Percentiles rank a stretch among this genome's conserved stretches.
Conservation (phyloP, 306 rosid species). For the Alnus rubra region DNA sequence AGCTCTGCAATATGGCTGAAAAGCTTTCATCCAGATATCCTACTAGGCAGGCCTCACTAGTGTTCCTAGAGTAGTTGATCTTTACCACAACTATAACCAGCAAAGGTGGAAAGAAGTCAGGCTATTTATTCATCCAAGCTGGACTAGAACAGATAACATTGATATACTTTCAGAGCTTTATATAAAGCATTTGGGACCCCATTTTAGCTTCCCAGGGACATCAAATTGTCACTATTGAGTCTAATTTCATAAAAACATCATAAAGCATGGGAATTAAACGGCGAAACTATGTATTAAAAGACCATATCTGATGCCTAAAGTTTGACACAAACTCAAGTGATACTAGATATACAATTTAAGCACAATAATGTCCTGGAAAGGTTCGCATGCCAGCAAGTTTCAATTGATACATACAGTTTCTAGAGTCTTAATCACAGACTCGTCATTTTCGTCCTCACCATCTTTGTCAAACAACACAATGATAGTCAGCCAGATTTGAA, state of each 20-base stretch:
- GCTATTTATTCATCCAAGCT: neutral
- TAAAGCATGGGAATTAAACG: neutral
- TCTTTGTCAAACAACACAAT: conserved; percentile 28
- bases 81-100: neutral
- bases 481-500: conserved; percentile 78
- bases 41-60: too few relatives aligned
- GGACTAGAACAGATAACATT: too few relatives aligned
- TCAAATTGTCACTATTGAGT: neutral
- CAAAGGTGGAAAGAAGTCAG: neutral
- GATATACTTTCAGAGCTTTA: too few relatives aligned
- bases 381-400: conserved; percentile 36
- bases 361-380: conserved; percentile 54
- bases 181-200: too few relatives aligned
- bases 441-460: conserved; percentile 27
- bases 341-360: conserved; percentile 55
- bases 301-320: conserved; percentile 34
- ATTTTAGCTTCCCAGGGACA: too few relatives aligned
- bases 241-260: too few relatives aligned
- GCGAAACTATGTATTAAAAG: conserved; percentile 21
- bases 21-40: too few relatives aligned
- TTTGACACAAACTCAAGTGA: conserved; percentile 43
- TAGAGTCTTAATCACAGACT: conserved; percentile 46
- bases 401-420: conserved; percentile 62
- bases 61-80: neutral
- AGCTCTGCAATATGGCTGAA: neutral